Conservation (phyloP, 345 rosid species). For the Cochlearia excelsa region DNA sequence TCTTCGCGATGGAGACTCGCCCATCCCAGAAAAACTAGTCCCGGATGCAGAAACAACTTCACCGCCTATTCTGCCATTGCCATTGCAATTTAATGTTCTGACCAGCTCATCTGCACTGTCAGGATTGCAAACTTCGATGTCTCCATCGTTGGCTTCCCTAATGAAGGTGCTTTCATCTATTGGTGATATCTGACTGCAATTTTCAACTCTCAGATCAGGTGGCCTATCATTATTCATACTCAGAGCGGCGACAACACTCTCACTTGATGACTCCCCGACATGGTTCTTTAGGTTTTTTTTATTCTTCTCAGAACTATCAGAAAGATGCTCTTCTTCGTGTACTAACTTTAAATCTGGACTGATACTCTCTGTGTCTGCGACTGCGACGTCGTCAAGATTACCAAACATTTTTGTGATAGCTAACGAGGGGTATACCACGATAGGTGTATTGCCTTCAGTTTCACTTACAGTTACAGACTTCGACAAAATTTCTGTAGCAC, state of each 20-base stretch:
- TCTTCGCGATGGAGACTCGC: conserved; percentile 43
- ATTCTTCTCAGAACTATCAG: conserved; percentile 29
- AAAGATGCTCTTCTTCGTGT: conserved; percentile 25
- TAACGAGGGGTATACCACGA: conserved; percentile 27
- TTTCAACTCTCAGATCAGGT: conserved; percentile 36
- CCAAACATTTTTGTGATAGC: conserved; percentile 24
- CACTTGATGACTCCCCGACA: conserved; percentile 24
- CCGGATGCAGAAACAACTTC: conserved; percentile 44
- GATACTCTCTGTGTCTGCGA: conserved; percentile 21
- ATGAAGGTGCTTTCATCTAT: conserved; percentile 30
- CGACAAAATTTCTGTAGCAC: conserved; percentile 22
- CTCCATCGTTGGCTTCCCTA: conserved; percentile 34
- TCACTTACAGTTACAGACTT: conserved; percentile 25
- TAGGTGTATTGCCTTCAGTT: conserved; percentile 31
- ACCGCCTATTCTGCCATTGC: conserved; percentile 42
- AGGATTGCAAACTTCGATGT: conserved; percentile 30
- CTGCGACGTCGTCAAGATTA: conserved; percentile 20
- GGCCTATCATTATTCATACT: conserved; percentile 38
- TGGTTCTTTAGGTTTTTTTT: conserved; percentile 22
- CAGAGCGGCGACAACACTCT: conserved; percentile 21
- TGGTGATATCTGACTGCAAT: conserved; percentile 24
- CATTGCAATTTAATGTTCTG: conserved; percentile 33
- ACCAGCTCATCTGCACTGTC: conserved; percentile 35
- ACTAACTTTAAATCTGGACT: conserved; percentile 31
- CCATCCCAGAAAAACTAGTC: conserved; percentile 32